Evolutionary conservation across 768 basidiomycete species (phyloP), one percentile per base, ranked within the genome.

Genomic region (Royoungia palumana): DNA sequence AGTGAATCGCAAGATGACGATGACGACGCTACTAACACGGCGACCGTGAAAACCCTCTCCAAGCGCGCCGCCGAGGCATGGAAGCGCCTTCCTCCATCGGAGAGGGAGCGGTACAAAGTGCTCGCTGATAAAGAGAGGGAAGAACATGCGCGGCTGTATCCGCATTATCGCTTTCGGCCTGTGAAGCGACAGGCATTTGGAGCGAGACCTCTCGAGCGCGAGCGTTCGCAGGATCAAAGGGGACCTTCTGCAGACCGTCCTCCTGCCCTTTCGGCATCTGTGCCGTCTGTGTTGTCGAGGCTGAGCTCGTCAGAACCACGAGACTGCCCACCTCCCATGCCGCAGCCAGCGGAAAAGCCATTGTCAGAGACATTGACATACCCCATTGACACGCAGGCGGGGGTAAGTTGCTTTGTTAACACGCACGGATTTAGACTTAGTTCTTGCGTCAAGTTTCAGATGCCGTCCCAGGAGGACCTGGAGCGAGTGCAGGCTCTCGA

Each of bases 11-110:
- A 71, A 24, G 69, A 70, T 28, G 46, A 71, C 32, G 45, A 60
- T 7, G 35, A 52, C 10, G 60, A 59, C 34, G 14, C 48, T 12
- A 38, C 50, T 24, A 57, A 55, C 22, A 30, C 48, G 16, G 16
- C 7, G 13, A 60, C 45, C 20, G 77, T 78, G 50, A 80, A 81
- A 62, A 75, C 79, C 2, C 75, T 92, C 34, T 89, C 85, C n/a
- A 85, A 85, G 57, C 77, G 86, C 40, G 89, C 89, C 0, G 83
- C 79, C 0, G 82, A 83, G 44, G 82, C 85, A 25, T 94, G 91
- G 91, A 75, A 74, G 34, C 70, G 75, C 49, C 73, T 90, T 13
- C 52, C 77, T 0, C 48, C 58, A 0, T 71, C 73, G 36, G 78
- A 80, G 46, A 78, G 69, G 53, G 62, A 75, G 16, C 70, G 64